Conservation (phyloP, 1,139 yeast species). For the Taphrina communis region DNA sequence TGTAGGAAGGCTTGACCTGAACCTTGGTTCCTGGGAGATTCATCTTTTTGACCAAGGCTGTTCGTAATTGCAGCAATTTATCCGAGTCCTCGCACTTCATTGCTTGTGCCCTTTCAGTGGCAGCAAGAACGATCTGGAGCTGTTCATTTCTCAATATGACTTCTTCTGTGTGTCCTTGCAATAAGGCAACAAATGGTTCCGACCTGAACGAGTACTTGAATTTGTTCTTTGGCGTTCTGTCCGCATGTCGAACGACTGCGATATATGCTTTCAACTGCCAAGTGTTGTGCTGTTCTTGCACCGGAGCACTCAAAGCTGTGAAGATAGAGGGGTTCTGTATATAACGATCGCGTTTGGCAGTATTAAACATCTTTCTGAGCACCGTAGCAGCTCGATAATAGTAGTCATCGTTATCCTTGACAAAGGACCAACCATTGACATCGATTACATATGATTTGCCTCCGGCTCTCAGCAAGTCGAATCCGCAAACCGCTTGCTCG, state of each 20-base stretch:
- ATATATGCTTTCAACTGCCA: conserved; percentile 97
- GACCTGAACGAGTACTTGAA: conserved; percentile 93
- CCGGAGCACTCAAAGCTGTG: conserved; percentile 44
- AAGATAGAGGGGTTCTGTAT: conserved; percentile 45
- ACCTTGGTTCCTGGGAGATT: conserved; percentile 94
- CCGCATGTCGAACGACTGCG: conserved; percentile 93
- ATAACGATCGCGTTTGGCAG: conserved; percentile 63
- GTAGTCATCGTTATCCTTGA: conserved; percentile 85
- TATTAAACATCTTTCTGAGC: conserved; percentile 71
- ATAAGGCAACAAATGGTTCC: conserved; percentile 78
- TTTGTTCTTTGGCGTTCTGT: conserved; percentile 98
- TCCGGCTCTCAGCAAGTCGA: conserved; percentile 86
- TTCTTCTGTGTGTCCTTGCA: conserved; percentile 95
- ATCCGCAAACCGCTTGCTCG: conserved; percentile 97
- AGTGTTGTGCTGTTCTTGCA: conserved; percentile 74
- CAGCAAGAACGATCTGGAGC: conserved; percentile 80
- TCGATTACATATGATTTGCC: conserved; percentile 93
- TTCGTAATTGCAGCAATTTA: conserved; percentile 75
- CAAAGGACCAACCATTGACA: conserved; percentile 97
- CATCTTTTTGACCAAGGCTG: conserved; percentile 87
- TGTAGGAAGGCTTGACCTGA: conserved; percentile 87
- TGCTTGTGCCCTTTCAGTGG: conserved; percentile 80
- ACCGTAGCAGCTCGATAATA: conserved; percentile 84
- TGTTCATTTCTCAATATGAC: conserved; percentile 90
- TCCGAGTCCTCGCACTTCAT: conserved; percentile 77